A percentile compares a stretch with the other conserved stretches of the same genome.
phyloP scores from a whole-genome alignment of 352 stramenopile species.

The Globisporangium lucens region DNA sequence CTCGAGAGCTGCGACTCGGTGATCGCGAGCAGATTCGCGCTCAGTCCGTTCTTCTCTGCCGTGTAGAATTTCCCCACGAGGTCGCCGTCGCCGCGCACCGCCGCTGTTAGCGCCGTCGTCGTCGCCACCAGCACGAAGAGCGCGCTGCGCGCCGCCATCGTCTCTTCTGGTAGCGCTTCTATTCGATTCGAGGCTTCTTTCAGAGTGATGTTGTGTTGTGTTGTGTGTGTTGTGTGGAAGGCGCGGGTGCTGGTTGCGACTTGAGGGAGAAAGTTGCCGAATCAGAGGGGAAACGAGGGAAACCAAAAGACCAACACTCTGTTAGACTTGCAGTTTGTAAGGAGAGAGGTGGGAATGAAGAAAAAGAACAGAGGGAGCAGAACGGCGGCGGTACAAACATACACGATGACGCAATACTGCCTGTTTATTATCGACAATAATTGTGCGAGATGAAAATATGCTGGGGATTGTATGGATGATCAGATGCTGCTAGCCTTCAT shows the following conservation, averaged over 20 bases:
- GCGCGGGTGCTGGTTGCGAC: not conserved
- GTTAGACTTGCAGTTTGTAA: not conserved
- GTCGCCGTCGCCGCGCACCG: slow-evolving; percentile 24
- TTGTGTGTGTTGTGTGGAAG: not conserved
- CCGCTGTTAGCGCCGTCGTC: not conserved
- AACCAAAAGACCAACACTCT: not conserved
- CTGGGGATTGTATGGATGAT: not conserved
- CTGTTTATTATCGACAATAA: not conserved
- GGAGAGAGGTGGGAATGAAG: not conserved
- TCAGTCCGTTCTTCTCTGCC: slow-evolving; percentile 25
- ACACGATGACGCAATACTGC: not conserved
- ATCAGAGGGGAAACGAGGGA: not conserved
- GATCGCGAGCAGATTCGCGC: slow-evolving; percentile 30
- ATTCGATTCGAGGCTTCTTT: slow-evolving; percentile 5
- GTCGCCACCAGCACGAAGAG: slow-evolving; percentile 5
- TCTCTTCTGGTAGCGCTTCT: slow-evolving; percentile 1
- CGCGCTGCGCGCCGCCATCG: slow-evolving; percentile 7
- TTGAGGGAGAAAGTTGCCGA: not conserved
- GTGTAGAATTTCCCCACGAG: slow-evolving; percentile 55
- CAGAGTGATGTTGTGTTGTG: not conserved
- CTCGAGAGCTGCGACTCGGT: slow-evolving; percentile 33
- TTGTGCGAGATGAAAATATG: not conserved
- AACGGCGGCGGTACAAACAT: no score
- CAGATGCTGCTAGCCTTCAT: not conserved
- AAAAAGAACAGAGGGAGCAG: not conserved